A percentile compares a stretch with the other conserved stretches of the same genome.
Conservation (phyloP, 2,329 filamentous ascomycete genomes). For the Fusarium setosum region DNA sequence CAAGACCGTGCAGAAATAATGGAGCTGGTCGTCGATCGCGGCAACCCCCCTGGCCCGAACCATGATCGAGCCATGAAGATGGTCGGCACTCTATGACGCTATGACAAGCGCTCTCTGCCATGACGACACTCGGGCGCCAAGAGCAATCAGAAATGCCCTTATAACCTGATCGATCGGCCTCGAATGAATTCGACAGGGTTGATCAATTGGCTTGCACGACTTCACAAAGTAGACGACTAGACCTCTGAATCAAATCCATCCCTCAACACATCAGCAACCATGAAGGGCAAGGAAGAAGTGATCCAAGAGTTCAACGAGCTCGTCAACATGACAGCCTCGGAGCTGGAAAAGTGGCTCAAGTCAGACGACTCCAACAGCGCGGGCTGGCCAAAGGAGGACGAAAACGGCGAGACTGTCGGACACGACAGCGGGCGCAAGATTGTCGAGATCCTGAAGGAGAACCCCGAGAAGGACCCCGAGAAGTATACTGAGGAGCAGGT, state of each 20-base stretch:
- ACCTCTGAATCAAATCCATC: not conserved
- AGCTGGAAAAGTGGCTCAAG: conserved; percentile 72
- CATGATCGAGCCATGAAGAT: not conserved
- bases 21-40: conserved; percentile 9
- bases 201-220: not conserved
- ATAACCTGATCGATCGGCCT: conserved; percentile 3
- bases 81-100: conserved; percentile 31
- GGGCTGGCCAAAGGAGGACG: conserved; percentile 70
- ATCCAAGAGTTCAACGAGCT: conserved; percentile 72
- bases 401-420: conserved; percentile 70
- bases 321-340: conserved; percentile 72
- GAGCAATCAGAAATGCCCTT: conserved; percentile 15
- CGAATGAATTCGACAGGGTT: too few species aligned
- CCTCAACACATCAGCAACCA: conserved; percentile 9
- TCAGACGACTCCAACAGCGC: conserved; percentile 66
- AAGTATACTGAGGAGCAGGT: conserved; percentile 67
- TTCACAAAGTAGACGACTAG: not conserved
- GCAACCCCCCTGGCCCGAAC: conserved; percentile 5
- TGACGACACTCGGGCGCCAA: conserved; percentile 32
- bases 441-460: conserved; percentile 70
- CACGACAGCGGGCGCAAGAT: conserved; percentile 74
- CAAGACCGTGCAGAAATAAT: not conserved
- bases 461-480: conserved; percentile 66
- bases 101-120: conserved; percentile 25
- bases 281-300: conserved; percentile 45